Evolutionary conservation across 2,329 filamentous ascomycete species (phyloP), one percentile per base, ranked within the genome.

Genomic region (Alternaria postmessia): DNA sequence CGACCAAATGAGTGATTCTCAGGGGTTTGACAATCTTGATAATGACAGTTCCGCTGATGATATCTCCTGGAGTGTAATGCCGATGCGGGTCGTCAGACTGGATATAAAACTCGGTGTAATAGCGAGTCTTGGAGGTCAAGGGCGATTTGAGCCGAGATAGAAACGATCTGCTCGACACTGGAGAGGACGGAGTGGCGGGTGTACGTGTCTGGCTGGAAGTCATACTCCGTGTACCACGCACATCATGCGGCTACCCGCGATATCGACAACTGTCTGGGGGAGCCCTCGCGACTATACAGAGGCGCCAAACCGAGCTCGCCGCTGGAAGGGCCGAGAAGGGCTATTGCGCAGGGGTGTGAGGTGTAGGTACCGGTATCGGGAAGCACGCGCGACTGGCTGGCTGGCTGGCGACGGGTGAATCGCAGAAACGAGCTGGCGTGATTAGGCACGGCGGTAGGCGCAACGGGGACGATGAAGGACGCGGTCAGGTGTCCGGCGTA

Each of bases 31-130:
- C 82, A 36, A 93, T 86, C 57, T 88, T 89, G 69, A 94, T 81
- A 62, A 92, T 84, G 48, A 94, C 91, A 65, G 86, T 86, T 54
- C 92, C 92, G 59, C 85, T 87, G 47, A 95, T 90, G 66, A 88
- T 81, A 73, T 94, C 91, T 62, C 91, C 91, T 4, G 91, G 90
- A 26, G 83, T 84, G 78, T 94, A 94, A 71, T 91, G 88, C 66
- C 89, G 88, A 78, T 94, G 89, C 12, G 91, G 91, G 74, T 94
- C 91, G 74, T 91, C 86, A 51, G 91, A 87, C 66, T 88, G 86
- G 76, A 95, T 88, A 78, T 92, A 88, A 80, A 93, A 95, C 75
- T 94, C 91, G 80, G 88, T 84, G 68, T 93, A 83, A 76, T 90
- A 88, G 70, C 91, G 89, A 66, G 85, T 77, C 68, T 83, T 84